Evolutionary conservation across 2,329 filamentous ascomycete species (phyloP).

Genomic region (Orbilia quercus): DNA sequence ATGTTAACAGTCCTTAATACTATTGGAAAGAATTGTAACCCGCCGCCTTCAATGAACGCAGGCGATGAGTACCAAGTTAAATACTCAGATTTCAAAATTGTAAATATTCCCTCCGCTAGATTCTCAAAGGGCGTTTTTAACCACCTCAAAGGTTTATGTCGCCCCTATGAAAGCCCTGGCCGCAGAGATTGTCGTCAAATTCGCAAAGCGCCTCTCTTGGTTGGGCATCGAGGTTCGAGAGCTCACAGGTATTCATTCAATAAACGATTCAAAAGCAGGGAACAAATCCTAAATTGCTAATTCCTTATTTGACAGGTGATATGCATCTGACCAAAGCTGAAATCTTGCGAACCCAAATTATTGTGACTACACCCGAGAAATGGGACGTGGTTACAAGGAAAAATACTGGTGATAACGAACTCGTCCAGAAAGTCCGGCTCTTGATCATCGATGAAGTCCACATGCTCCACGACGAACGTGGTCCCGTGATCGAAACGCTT

Average conservation of each 20-base stretch:
- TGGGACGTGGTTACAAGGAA: slow-evolving; percentile 99
- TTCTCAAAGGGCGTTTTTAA: neutral
- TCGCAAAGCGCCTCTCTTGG: slow-evolving; percentile 92
- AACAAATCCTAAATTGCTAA: neutral
- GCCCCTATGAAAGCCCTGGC: slow-evolving; percentile 99
- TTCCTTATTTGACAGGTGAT: slow-evolving; percentile 71
- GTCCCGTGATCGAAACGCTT: slow-evolving; percentile 93
- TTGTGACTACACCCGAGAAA: slow-evolving; percentile 98
- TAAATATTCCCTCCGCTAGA: slow-evolving; percentile 3
- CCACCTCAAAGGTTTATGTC: slow-evolving; percentile 76
- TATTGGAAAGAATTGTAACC: slow-evolving; percentile 83
- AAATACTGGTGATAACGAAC: slow-evolving; percentile 94
- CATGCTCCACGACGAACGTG: slow-evolving; percentile 98
- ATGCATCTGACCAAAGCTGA: slow-evolving; percentile 99
- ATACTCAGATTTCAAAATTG: slow-evolving; percentile 53
- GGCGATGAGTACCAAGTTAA: slow-evolving; percentile 69
- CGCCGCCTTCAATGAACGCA: slow-evolving; percentile 88
- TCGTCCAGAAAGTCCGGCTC: slow-evolving; percentile 95
- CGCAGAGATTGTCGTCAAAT: slow-evolving; percentile 93
- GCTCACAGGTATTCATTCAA: slow-evolving; percentile 70
- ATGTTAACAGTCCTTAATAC: slow-evolving; percentile 96
- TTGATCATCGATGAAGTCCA: slow-evolving; percentile 99
- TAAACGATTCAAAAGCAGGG: neutral
- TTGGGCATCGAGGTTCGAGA: slow-evolving; percentile 91
- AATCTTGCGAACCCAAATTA: slow-evolving; percentile 95